A percentile compares a stretch with the other conserved stretches of the same genome.
These are phyloP conservation scores for Aspergillus ostianus DNA, from an alignment of 495 filamentous ascomycete genomes.

Conservation along the genomic window DNA sequence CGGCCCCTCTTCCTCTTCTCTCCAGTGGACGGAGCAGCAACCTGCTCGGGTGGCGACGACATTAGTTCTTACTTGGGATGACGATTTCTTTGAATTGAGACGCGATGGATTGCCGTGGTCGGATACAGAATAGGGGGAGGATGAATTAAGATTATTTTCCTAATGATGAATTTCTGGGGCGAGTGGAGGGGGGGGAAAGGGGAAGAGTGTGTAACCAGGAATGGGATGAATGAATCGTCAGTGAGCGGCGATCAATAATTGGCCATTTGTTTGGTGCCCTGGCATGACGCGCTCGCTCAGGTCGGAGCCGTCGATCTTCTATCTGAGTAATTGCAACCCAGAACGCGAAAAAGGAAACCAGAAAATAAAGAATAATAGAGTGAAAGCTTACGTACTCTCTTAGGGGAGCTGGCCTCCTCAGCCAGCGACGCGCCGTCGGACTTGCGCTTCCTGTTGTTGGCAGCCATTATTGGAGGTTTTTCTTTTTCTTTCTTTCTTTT, in stretches of 20 bases:
- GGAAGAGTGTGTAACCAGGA: background rate
- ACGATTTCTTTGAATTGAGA: background rate
- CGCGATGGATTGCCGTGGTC: background rate
- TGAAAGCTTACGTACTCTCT: conserved; percentile 21
- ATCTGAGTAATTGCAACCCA: background rate
- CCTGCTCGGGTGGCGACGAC: conserved; percentile 9
- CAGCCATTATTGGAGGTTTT: conserved; percentile 20
- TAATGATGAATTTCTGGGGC: background rate
- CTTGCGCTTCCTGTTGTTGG: conserved; percentile 28
- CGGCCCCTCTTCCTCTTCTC: conserved; percentile 42
- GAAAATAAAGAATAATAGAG: no score
- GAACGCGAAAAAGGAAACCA: background rate
- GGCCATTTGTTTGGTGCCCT: background rate
- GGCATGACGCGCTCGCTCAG: conserved; percentile 10
- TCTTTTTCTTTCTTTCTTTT: background rate
- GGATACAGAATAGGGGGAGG: background rate
- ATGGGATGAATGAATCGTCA: conserved; percentile 2
- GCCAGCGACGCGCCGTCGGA: conserved; percentile 21
- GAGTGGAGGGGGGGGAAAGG: background rate
- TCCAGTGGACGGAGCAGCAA: conserved; percentile 25
- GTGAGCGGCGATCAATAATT: conserved; percentile 6
- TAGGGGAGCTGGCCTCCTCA: conserved; percentile 23
- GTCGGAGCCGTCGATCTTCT: conserved; percentile 4
- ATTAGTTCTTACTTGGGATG: conserved; percentile 1
- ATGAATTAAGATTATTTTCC: background rate